Evolutionary conservation across 177 flowering plant genomes (phyloP), one percentile per base, ranked within the genome.

Genomic region (Vitis hybrid): DNA sequence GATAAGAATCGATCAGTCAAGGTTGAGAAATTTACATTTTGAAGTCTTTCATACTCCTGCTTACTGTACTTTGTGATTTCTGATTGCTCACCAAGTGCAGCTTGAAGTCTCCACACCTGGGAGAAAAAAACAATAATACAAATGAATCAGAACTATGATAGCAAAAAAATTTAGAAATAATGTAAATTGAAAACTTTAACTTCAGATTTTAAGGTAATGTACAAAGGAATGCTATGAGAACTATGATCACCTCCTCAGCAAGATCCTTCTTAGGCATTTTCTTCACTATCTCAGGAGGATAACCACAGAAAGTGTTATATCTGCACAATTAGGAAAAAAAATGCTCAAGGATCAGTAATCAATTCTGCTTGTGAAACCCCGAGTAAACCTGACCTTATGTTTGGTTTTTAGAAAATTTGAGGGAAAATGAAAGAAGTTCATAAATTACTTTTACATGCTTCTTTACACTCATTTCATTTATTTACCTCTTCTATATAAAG

Each of bases 31-130:
- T 18, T 80, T 91, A 92, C 98, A 87, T 85, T 84, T 80, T 91
- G 92, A 78, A 92, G 91, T 71, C 94, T 87, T 78, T 92, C 97
- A 68, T 80, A 94, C 80, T 91, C 97, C 81, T 86, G 95, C 79
- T 87, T 93, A 80, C 93, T 88, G 76, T 76, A 84, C 77, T 92
- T 92, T 49, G 95, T 94, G 61, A 92, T 88, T 83, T 92, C 97
- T 55, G 92, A 78, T 76, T 94, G 97, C 79, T 89, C 95, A 50
- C 94, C 94, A 45, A 94, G 90, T 53, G 97, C 95, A 50, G 94
- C 97, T 77, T 92, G 97, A 67, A 94, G 89, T 79, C 94, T 89
- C 97, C 98, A 94, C 15, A 94, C 94, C 97, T 92, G 83, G 67
- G 16, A 67, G 18, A 34, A 55, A 58, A 48, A 50, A 15, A 14